Conservation (phyloP, 2,329 filamentous ascomycete species). For the Cercospora citrullina region DNA sequence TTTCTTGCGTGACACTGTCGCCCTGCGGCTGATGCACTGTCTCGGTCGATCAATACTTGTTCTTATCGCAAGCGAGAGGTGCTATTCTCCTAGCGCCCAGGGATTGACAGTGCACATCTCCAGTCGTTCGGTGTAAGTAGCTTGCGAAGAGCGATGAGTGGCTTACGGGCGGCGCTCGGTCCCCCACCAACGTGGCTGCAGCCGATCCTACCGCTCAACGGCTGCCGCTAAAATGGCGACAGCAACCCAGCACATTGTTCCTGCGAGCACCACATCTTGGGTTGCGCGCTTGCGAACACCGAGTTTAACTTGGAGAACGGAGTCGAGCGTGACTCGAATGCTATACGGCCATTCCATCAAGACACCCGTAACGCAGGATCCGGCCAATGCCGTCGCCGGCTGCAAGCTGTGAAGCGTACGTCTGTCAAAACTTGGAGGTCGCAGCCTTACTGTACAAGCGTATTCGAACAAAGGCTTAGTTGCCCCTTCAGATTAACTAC, state of each 20-base stretch:
- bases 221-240: neutral
- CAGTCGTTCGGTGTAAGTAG: neutral
- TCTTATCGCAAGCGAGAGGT: conserved; percentile 5
- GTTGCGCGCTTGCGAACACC: neutral
- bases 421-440: conserved; percentile 3
- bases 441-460: conserved; percentile 18
- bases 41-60: neutral
- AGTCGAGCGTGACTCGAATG: neutral
- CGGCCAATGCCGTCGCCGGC: neutral
- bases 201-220: neutral
- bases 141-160: neutral
- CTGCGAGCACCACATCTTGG: neutral
- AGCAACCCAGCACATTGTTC: neutral
- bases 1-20: neutral
- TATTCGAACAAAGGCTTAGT: conserved; percentile 1
- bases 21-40: neutral
- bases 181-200: conserved; percentile 4
- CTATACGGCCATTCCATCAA: neutral
- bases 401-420: too few relatives aligned
- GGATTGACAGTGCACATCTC: neutral
- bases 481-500: conserved; percentile 13
- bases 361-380: neutral
- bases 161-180: neutral
- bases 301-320: too few relatives aligned
- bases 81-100: conserved; percentile 1